Evolutionary conservation across 495 filamentous ascomycete species (phyloP).

Genomic region (Podospora sp.): DNA sequence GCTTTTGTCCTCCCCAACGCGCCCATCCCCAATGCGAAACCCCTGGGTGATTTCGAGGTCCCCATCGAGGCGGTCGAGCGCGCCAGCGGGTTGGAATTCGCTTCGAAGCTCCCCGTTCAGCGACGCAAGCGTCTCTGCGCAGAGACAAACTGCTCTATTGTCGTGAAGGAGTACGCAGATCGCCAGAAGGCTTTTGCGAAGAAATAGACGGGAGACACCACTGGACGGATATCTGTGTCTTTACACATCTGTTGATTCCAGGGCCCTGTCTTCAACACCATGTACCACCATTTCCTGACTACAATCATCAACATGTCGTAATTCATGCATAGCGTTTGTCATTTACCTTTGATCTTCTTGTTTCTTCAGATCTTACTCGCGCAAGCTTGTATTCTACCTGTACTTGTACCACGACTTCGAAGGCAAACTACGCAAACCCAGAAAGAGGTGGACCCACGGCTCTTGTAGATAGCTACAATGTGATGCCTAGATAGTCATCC

Average conservation of each 20-base stretch:
- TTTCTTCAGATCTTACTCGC: neutral
- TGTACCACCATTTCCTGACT: neutral
- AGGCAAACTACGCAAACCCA: neutral
- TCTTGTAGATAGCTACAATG: neutral
- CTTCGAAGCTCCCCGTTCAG: conserved; percentile 68
- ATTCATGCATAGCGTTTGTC: neutral
- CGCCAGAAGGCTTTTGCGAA: conserved; percentile 52
- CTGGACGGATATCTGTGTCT: neutral
- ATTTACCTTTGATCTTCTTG: neutral
- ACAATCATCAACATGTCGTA: neutral
- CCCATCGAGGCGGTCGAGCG: conserved; percentile 89
- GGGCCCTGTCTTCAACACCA: neutral
- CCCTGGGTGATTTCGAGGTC: conserved; percentile 87
- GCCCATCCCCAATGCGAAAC: conserved; percentile 81
- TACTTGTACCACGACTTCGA: neutral
- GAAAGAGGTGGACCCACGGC: neutral
- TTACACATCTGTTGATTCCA: neutral
- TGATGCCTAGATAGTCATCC: neutral
- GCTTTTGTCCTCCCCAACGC: conserved; percentile 97
- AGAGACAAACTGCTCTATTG: conserved; percentile 76
- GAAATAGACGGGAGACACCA: neutral
- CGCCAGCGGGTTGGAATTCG: conserved; percentile 90
- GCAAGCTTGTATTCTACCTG: neutral
- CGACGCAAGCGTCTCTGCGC: conserved; percentile 81
- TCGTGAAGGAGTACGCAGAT: conserved; percentile 77